Evolutionary conservation across 2,329 filamentous ascomycete genomes (phyloP).

Genomic region (Calycina marina): DNA sequence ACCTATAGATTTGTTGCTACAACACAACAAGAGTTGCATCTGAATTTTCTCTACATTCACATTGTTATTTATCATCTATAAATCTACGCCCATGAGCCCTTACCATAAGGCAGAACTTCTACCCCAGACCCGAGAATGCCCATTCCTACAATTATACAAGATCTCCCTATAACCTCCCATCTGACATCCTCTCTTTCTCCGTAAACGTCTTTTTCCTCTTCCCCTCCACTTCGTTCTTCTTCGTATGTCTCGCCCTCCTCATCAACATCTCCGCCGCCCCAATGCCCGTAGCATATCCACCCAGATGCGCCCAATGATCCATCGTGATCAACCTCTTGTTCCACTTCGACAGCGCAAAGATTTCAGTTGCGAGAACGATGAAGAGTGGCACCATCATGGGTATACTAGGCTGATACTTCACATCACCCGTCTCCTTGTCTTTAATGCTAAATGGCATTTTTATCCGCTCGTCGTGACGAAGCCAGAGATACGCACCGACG

Average conservation of each 20-base stretch:
- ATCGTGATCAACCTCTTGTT: conserved; percentile 9
- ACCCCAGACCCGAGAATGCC: too few relatives aligned
- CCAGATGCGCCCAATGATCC: conserved; percentile 26
- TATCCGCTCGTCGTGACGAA: conserved; percentile 40
- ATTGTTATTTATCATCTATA: neutral
- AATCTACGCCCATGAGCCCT: too few relatives aligned
- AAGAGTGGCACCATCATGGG: conserved; percentile 40
- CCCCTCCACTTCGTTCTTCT: conserved; percentile 11
- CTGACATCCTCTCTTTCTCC: conserved; percentile 12
- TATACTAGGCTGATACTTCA: too few relatives aligned
- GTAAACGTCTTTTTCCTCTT: conserved; percentile 10
- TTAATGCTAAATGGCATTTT: conserved; percentile 19
- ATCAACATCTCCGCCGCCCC: conserved; percentile 15
- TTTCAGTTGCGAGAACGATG: conserved; percentile 34
- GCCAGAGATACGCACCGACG: conserved; percentile 45
- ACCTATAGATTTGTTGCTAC: too few relatives aligned
- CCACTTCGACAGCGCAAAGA: conserved; percentile 26
- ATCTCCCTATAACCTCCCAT: conserved; percentile 5
- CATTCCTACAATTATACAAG: neutral
- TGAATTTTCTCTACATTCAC: neutral
- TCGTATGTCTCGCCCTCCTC: conserved; percentile 11
- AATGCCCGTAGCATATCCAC: conserved; percentile 23
- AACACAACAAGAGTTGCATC: neutral
- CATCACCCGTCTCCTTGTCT: conserved; percentile 22
- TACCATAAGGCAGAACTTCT: too few relatives aligned